Conservation (phyloP, 352 stramenopile genomes). For the Thalassiosira sp. region DNA sequence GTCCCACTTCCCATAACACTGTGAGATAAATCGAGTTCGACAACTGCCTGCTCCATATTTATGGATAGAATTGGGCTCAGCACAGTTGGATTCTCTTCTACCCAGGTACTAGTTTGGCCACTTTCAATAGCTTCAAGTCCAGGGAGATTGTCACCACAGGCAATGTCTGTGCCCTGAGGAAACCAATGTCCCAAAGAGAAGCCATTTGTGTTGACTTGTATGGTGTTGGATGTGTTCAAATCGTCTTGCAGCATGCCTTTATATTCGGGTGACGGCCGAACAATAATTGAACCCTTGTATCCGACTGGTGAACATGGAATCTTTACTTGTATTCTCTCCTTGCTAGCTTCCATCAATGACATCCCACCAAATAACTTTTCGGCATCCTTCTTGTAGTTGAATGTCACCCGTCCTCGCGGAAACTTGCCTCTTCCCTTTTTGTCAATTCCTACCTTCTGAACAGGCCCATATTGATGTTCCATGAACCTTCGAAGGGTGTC, state of each 20-base stretch:
- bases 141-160: slow-evolving; percentile 2
- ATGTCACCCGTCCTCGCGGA: slow-evolving; percentile 19
- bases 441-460: slow-evolving; percentile 11
- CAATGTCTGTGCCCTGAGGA: slow-evolving; percentile 18
- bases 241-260: slow-evolving; percentile 14
- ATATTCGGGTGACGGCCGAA: slow-evolving; percentile 6
- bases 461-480: slow-evolving; percentile 24
- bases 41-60: slow-evolving; percentile 10
- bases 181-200: slow-evolving; percentile 25
- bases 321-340: background rate
- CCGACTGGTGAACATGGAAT: background rate
- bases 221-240: background rate
- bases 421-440: slow-evolving; percentile 6
- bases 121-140: background rate
- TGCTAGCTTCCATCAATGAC: slow-evolving; percentile 6
- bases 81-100: slow-evolving; percentile 7
- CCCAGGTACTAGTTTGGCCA: background rate
- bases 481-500: slow-evolving; percentile 21
- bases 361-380: slow-evolving; percentile 23
- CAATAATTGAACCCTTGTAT: slow-evolving; percentile 17
- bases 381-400: slow-evolving; percentile 25
- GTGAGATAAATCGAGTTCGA: slow-evolving; percentile 19
- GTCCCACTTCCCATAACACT: no score
- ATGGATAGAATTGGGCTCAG: slow-evolving; percentile 10
- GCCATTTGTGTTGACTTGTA: slow-evolving; percentile 9